Percentiles rank a stretch among this genome's conserved stretches.
phyloP scores from a whole-genome alignment of 768 basidiomycete species.

The Tulasnella calospora region DNA sequence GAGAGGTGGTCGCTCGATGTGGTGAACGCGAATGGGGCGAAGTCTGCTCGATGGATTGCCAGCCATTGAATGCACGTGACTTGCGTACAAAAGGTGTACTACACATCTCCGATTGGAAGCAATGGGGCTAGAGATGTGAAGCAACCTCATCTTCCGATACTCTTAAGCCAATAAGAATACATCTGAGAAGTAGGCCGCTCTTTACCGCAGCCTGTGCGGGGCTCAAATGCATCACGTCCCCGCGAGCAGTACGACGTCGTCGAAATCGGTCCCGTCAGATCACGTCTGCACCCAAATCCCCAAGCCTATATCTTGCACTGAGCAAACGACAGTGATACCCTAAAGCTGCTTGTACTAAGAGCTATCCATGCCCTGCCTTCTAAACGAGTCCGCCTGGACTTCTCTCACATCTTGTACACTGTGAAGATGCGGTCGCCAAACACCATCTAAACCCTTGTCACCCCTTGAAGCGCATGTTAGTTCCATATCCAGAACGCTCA shows the following conservation, averaged over 20 bases:
- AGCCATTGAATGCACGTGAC: too few species aligned
- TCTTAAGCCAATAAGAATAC: too few species aligned
- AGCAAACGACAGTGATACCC: neutral
- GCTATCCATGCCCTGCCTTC: slow-evolving; percentile 35
- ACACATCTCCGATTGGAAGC: too few species aligned
- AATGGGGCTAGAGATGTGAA: too few species aligned
- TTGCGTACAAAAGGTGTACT: too few species aligned
- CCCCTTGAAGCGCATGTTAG: slow-evolving; percentile 37
- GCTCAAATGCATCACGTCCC: too few species aligned
- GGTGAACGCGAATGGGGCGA: neutral
- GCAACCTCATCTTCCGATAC: too few species aligned
- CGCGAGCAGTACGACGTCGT: too few species aligned
- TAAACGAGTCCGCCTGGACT: slow-evolving; percentile 41
- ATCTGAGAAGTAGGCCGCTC: too few species aligned
- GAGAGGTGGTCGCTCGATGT: neutral
- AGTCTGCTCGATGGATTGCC: too few species aligned
- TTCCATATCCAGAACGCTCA: neutral
- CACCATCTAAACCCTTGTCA: slow-evolving; percentile 37
- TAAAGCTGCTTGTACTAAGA: neutral
- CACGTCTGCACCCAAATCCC: neutral
- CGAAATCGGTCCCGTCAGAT: too few species aligned
- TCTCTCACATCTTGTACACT: slow-evolving; percentile 40
- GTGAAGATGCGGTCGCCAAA: slow-evolving; percentile 38
- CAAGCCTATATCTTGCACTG: neutral
- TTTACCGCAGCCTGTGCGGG: too few species aligned